phyloP scores from a whole-genome alignment of 441 rosid genomes.

The Capsella rubella region DNA sequence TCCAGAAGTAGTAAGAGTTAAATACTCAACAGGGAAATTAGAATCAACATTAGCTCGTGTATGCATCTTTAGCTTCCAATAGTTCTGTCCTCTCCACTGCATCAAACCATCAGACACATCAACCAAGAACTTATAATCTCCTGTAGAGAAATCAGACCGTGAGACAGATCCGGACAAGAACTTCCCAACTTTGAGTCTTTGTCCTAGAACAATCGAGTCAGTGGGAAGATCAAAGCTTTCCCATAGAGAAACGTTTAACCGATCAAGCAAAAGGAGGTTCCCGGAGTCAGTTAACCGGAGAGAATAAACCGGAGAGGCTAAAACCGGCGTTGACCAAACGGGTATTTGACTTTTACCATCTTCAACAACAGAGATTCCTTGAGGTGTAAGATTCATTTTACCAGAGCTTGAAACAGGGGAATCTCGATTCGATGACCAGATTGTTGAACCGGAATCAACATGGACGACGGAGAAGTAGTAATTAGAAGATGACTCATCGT shows the following conservation, averaged over 20 bases:
- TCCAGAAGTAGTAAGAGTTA: slow-evolving; percentile 68
- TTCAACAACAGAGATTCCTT: slow-evolving; percentile 67
- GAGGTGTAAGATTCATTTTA: slow-evolving; percentile 55
- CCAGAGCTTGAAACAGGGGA: slow-evolving; percentile 70
- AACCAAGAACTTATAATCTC: slow-evolving; percentile 66
- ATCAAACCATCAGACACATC: slow-evolving; percentile 56
- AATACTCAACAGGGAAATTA: slow-evolving; percentile 53
- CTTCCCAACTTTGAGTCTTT: slow-evolving; percentile 51
- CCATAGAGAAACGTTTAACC: slow-evolving; percentile 68
- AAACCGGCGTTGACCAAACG: slow-evolving; percentile 74
- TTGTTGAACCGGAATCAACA: slow-evolving; percentile 56
- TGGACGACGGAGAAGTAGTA: slow-evolving; percentile 82
- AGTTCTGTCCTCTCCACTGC: slow-evolving; percentile 67
- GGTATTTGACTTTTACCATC: slow-evolving; percentile 42
- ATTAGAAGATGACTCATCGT: slow-evolving; percentile 39
- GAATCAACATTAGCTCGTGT: slow-evolving; percentile 53
- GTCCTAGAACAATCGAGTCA: slow-evolving; percentile 78
- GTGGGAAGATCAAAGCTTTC: slow-evolving; percentile 80
- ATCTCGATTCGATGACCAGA: slow-evolving; percentile 86
- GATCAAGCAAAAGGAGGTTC: slow-evolving; percentile 73
- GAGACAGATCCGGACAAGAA: slow-evolving; percentile 59
- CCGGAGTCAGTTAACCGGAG: slow-evolving; percentile 71
- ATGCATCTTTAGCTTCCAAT: slow-evolving; percentile 82
- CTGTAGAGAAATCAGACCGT: slow-evolving; percentile 52
- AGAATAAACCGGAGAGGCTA: slow-evolving; percentile 57